These are phyloP conservation scores for Microdochium paspali DNA, from an alignment of 2,329 filamentous ascomycete genomes.

Conservation along the genomic window DNA sequence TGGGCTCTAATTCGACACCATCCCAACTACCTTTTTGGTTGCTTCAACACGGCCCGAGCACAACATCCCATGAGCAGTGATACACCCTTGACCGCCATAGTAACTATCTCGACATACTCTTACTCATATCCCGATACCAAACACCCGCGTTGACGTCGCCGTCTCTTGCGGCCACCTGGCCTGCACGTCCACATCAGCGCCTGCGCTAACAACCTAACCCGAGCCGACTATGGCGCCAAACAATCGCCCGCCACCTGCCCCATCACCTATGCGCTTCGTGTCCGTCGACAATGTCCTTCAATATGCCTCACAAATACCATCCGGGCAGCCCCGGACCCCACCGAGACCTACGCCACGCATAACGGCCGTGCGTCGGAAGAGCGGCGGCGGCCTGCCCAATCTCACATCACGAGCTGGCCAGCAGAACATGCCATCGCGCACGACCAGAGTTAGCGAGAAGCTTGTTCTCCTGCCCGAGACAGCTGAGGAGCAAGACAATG, in stretches of 20 bases:
- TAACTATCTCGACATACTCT: background rate
- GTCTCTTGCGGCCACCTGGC: too few relatives aligned
- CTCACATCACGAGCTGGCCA: slow-evolving; percentile 35
- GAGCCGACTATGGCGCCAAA: background rate
- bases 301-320: slow-evolving; percentile 89
- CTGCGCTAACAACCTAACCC: background rate
- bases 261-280: slow-evolving; percentile 60
- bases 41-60: background rate
- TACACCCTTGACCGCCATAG: too few relatives aligned
- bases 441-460: slow-evolving; percentile 93
- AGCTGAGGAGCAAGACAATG: slow-evolving; percentile 48
- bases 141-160: too few relatives aligned
- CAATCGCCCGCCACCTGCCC: slow-evolving; percentile 6
- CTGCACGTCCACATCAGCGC: background rate
- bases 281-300: slow-evolving; percentile 92
- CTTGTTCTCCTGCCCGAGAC: slow-evolving; percentile 90
- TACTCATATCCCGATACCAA: too few relatives aligned
- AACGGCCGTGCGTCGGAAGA: slow-evolving; percentile 32
- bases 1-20: background rate
- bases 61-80: background rate
- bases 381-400: slow-evolving; percentile 33
- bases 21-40: background rate
- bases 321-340: slow-evolving; percentile 75
- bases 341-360: slow-evolving; percentile 39
- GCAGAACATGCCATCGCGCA: slow-evolving; percentile 67